A percentile compares a stretch with the other conserved stretches of the same genome.
Evolutionary conservation across 2,329 filamentous ascomycete species (phyloP).

Genomic region (Arthrobotrys pseudoclavata): DNA sequence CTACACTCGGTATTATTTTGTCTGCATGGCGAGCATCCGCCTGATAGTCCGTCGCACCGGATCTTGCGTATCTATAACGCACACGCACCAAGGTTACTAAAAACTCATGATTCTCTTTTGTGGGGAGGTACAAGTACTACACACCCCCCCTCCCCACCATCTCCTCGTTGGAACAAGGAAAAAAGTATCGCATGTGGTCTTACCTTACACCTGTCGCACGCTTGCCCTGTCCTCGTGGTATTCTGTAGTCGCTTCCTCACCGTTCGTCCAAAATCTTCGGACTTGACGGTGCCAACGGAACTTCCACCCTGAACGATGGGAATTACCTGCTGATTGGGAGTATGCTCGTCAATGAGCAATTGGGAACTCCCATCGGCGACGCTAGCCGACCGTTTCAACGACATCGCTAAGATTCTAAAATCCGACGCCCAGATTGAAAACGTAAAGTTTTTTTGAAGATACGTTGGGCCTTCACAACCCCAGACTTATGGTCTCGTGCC

Average conservation of each 20-base stretch:
- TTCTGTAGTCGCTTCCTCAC: slow-evolving; percentile 71
- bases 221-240: slow-evolving; percentile 80
- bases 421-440: not conserved
- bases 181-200: slow-evolving; percentile 25
- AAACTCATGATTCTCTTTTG: slow-evolving; percentile 10
- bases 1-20: slow-evolving; percentile 82
- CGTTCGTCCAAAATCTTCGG: slow-evolving; percentile 67
- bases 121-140: slow-evolving; percentile 11
- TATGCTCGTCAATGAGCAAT: slow-evolving; percentile 38
- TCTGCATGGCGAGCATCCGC: slow-evolving; percentile 85
- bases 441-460: slow-evolving; percentile 18
- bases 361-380: slow-evolving; percentile 43
- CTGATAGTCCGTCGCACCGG: slow-evolving; percentile 82
- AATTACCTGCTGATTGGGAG: slow-evolving; percentile 20
- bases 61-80: slow-evolving; percentile 80
- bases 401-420: slow-evolving; percentile 35
- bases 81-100: slow-evolving; percentile 18
- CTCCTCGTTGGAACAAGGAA: slow-evolving; percentile 1
- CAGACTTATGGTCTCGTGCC: not conserved
- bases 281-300: slow-evolving; percentile 24
- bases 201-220: slow-evolving; percentile 90
- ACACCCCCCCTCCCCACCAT: not conserved
- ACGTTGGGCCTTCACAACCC: slow-evolving; percentile 5
- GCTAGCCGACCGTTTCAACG: slow-evolving; percentile 57
- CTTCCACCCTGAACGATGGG: slow-evolving; percentile 9